Base-by-base conservation (phyloP, 345 rosid genomes). In the Cochlearia excelsa region DNA sequence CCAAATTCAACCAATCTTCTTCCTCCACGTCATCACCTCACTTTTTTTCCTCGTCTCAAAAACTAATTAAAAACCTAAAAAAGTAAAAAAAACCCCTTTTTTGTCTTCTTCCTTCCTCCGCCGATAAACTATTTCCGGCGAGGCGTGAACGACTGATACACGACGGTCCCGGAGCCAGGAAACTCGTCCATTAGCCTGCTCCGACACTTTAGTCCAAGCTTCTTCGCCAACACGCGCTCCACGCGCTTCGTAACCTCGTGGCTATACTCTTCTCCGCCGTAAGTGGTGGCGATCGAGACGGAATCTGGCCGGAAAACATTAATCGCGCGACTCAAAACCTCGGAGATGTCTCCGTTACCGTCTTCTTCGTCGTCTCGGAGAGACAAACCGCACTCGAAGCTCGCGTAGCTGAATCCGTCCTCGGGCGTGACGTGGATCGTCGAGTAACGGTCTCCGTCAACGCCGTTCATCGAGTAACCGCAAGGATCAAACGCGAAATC, bases 371-470 rank as follows among this genome's bases (percentile, higher is more conserved):
- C n/a, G n/a, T n/a, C n/a, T n/a, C n/a, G 75, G 0, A 78, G 49
- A 52, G 90, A 85, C 29, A 85, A 70, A 58, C 69, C 66, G 42
- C 87, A 81, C 78, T 94, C 99, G 55, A 77, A 94, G 72, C 99
- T 94, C 0, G 96, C 99, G 54, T 94, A 94, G 80, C 97, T 90
- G 51, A 75, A 90, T 3, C 97, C 99, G 37, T 84, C 97, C 69
- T 94, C 99, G 0, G 99, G 99, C 0, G 99, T 93, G 26, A 93
- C 99, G 59, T 93, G 99, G 30, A 93, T 90, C 2, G 99, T 93
- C 0, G 99, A 93, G 85, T 93, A 93, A 16, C 95, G 83, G n/a
- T 87, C 87, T 0, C 84, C 79, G 49, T 85, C 88, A 35, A 94
- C 80, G 57, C 96, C 95, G 7, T 94, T 94, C 99, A 94, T 94